A percentile compares a stretch with the other conserved stretches of the same genome.
These are phyloP conservation scores for Puccinia triticina DNA, from an alignment of 1,284 basidiomycete species.

Conservation along the genomic window DNA sequence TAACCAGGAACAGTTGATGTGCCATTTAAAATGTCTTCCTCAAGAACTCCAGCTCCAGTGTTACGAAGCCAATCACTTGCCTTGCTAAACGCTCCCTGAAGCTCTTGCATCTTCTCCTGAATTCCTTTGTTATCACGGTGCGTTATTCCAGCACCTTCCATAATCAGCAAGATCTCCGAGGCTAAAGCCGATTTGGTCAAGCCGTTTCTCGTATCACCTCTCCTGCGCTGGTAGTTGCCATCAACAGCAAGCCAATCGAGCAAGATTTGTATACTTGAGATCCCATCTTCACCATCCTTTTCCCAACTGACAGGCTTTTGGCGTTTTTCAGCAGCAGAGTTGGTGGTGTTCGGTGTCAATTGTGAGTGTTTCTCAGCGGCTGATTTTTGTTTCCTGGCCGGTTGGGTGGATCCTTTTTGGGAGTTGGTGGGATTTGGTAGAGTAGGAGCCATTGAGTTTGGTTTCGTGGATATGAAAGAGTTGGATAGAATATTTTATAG, in stretches of 20 bases:
- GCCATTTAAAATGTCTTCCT: not conserved
- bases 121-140: not conserved
- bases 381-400: too few species aligned
- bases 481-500: too few species aligned
- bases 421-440: too few species aligned
- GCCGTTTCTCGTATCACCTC: not conserved
- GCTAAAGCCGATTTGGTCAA: not conserved
- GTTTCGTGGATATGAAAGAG: too few species aligned
- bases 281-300: not conserved
- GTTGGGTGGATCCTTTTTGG: too few species aligned
- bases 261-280: not conserved
- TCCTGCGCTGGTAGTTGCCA: not conserved
- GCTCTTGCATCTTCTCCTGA: not conserved
- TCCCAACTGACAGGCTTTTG: too few species aligned
- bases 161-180: not conserved
- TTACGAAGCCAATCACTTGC: not conserved
- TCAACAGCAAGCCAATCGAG: not conserved
- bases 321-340: too few species aligned
- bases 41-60: not conserved
- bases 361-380: too few species aligned
- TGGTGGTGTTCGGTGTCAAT: too few species aligned
- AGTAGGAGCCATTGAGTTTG: too few species aligned
- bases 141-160: not conserved
- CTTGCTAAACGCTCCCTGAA: not conserved
- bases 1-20: not conserved